A percentile compares a stretch with the other conserved stretches of the same genome.
Evolutionary conservation across 495 filamentous ascomycete genomes (phyloP).

Genomic region (Aspergillus avenaceus): DNA sequence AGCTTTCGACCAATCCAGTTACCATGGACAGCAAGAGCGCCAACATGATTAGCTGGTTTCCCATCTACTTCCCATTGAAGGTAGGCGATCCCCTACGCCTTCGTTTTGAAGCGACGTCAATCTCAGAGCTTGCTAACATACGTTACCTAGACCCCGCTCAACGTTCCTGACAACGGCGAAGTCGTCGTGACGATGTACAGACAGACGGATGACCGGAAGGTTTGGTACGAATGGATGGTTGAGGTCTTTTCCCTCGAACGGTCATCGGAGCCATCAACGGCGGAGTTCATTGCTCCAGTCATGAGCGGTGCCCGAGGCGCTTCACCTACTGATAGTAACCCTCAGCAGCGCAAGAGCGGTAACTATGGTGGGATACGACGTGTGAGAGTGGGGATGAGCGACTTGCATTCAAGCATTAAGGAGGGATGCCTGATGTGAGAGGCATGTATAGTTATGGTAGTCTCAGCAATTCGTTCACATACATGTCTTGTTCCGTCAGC

Average conservation of each 20-base stretch:
- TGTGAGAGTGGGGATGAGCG: constrained; percentile 73
- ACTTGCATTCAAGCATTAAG: constrained; percentile 84
- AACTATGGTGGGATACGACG: constrained; percentile 54
- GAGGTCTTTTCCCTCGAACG: constrained; percentile 66
- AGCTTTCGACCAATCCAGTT: constrained; percentile 89
- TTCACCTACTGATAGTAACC: constrained; percentile 27
- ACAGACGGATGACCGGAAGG: constrained; percentile 88
- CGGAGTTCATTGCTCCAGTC: constrained; percentile 20
- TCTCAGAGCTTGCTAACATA: constrained; percentile 9
- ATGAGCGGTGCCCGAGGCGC: constrained; percentile 31
- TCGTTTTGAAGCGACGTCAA: not conserved
- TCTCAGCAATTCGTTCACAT: not conserved
- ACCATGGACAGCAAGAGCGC: constrained; percentile 88
- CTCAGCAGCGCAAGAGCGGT: constrained; percentile 6
- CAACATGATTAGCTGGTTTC: constrained; percentile 99
- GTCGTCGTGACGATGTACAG: constrained; percentile 91
- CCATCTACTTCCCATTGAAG: constrained; percentile 96
- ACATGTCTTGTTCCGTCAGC: not conserved
- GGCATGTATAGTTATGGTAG: not conserved
- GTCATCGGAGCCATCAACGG: constrained; percentile 9
- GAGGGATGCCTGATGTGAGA: constrained; percentile 85
- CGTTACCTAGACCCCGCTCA: constrained; percentile 67
- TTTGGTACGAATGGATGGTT: constrained; percentile 98
- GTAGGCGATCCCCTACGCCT: constrained; percentile 46
- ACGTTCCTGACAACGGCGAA: constrained; percentile 78